Base-by-base conservation (phyloP, 768 basidiomycete species). In the Auricularia cornea region DNA sequence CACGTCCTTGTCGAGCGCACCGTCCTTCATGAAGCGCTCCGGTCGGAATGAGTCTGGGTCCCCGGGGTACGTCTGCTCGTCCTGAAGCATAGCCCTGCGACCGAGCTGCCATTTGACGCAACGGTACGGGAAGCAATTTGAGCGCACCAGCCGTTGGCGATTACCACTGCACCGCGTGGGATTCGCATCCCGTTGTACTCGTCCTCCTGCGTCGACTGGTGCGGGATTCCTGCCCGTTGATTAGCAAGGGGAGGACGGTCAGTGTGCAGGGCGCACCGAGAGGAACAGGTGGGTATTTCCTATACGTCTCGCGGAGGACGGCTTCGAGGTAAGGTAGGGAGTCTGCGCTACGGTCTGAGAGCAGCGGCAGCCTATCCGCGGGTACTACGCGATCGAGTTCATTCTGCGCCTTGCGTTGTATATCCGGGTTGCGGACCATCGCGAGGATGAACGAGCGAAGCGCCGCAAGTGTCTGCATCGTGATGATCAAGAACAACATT, bases 351-450 rank as follows among this genome's bases (percentile, higher is more conserved):
- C 81, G 67, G 60, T 72, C 80, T 14, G 69, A 66, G 61, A 80
- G 77, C 3, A 68, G 69, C 11, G 83, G 85, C 32, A 86, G 73
- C 54, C 82, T 78, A 59, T 75, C 70, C 61, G 28, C 59, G 35
- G 35, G 44, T 63, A 80, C 71, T 3, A 81, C 76, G 56, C 65
- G n/a, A n/a, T n/a, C n/a, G n/a, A n/a, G n/a, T n/a, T n/a, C n/a
- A n/a, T n/a, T n/a, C n/a, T n/a, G n/a, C 66, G 76, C 78, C 69
- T 77, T 79, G 64, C 71, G 72, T 59, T 81, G 77, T 20, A 82
- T 78, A 3, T 80, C 72, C 20, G 85, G 84, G 69, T 84, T 69
- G 31, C 80, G 73, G 56, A 81, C 73, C 82, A 85, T 84, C 3
- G 83, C 80, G 12, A 85, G 77, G 30, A 83, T 64, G 68, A 85